Evolutionary conservation across 495 filamentous ascomycete genomes (phyloP).

Genomic region (Tuber microsphaerosporum): DNA sequence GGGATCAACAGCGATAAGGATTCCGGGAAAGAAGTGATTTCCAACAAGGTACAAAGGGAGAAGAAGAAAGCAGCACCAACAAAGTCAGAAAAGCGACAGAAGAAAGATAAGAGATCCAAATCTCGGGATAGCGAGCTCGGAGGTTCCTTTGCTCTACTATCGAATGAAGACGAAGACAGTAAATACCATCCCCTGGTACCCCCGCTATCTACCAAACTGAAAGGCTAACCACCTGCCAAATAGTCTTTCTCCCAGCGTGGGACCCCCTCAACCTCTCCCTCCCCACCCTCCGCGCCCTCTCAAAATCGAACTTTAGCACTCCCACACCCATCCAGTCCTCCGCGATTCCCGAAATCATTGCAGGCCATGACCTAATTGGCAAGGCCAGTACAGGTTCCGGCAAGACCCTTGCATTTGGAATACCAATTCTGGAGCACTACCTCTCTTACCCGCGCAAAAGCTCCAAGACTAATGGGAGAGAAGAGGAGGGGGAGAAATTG

Average conservation of each 20-base stretch:
- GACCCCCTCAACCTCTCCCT: conserved; percentile 60
- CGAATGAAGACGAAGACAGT: conserved; percentile 45
- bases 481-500: conserved; percentile 43
- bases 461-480: conserved; percentile 26
- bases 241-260: conserved; percentile 68
- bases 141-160: conserved; percentile 24
- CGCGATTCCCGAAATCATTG: conserved; percentile 69
- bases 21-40: conserved; percentile 12
- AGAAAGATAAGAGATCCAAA: conserved; percentile 40
- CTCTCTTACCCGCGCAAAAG: conserved; percentile 36
- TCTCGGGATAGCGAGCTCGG: conserved; percentile 37
- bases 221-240: conserved; percentile 7
- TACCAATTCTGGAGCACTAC: conserved; percentile 67
- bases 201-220: not conserved
- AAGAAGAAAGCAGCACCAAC: conserved; percentile 46
- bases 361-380: conserved; percentile 68
- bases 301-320: conserved; percentile 66
- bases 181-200: not conserved
- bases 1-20: conserved; percentile 50
- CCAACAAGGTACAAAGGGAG: conserved; percentile 44
- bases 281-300: conserved; percentile 61
- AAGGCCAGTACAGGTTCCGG: conserved; percentile 79
- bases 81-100: conserved; percentile 11
- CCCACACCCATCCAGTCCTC: conserved; percentile 72
- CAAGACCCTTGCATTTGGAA: conserved; percentile 75